Evolutionary conservation across 768 basidiomycete genomes (phyloP).

Genomic region (Mrakia frigida): DNA sequence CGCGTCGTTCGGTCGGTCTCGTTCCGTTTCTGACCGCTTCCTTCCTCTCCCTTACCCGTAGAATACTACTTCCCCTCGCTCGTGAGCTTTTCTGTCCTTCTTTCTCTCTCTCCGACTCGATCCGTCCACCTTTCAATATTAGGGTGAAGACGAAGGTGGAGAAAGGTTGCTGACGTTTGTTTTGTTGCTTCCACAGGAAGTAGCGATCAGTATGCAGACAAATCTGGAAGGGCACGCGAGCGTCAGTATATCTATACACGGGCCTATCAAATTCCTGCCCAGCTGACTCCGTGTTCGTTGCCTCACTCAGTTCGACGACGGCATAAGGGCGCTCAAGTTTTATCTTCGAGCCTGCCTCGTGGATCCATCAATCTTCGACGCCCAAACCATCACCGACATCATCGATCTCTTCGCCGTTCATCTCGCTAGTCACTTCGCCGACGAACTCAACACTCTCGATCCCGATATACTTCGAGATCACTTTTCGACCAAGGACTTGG

Average conservation of each 20-base stretch:
- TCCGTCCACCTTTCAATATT: too few relatives aligned
- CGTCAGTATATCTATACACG: background rate
- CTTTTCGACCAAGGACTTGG: constrained; percentile 13
- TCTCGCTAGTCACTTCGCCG: constrained; percentile 6
- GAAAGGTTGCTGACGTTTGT: too few relatives aligned
- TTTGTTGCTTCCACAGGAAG: background rate
- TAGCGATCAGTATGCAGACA: constrained; percentile 11
- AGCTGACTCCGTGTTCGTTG: too few relatives aligned
- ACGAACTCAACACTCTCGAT: constrained; percentile 16
- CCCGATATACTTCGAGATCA: constrained; percentile 7
- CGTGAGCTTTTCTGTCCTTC: too few relatives aligned
- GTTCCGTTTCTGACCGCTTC: too few relatives aligned
- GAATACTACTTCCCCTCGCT: constrained; percentile 18
- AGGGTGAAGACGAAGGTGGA: too few relatives aligned
- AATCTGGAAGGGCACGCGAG: constrained; percentile 9
- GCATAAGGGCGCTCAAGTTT: constrained; percentile 4
- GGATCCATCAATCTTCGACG: constrained; percentile 11
- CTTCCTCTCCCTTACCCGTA: background rate
- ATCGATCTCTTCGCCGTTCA: constrained; percentile 14
- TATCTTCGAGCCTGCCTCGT: constrained; percentile 1
- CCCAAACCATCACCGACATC: background rate
- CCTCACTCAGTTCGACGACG: constrained; percentile 18
- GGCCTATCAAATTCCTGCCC: too few relatives aligned
- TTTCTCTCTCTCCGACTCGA: too few relatives aligned
- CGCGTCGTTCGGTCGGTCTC: too few relatives aligned